A percentile compares a stretch with the other conserved stretches of the same genome.
phyloP scores from a whole-genome alignment of 257 asterid genomes.

The Solanum pimpinellifolium region DNA sequence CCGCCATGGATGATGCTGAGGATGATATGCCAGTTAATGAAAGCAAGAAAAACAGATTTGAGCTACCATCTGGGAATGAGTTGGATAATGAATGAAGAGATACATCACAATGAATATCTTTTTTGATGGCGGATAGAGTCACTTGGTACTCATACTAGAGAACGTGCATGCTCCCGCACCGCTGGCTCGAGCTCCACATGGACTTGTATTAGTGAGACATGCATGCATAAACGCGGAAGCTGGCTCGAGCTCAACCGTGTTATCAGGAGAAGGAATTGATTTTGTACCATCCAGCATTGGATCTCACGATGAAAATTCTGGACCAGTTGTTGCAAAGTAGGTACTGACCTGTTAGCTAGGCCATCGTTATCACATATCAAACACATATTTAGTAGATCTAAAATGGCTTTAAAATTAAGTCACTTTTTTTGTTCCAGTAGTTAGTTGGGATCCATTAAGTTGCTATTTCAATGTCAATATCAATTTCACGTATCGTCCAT shows the following conservation, averaged over 20 bases:
- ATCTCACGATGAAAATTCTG: not conserved
- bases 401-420: not conserved
- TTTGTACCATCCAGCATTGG: not conserved
- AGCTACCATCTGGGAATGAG: constrained; percentile 58
- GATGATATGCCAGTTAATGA: constrained; percentile 3
- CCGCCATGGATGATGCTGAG: constrained; percentile 38
- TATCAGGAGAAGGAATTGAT: not conserved
- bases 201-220: not conserved
- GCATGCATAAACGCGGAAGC: not conserved
- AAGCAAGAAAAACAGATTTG: constrained; percentile 35
- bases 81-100: constrained; percentile 29
- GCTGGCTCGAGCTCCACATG: not conserved
- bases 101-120: not conserved
- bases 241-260: not conserved
- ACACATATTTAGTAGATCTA: not conserved
- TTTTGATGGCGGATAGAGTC: not conserved
- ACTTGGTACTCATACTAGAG: not conserved
- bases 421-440: not conserved
- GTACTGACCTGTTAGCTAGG: not conserved
- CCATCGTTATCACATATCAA: not conserved
- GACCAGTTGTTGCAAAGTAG: not conserved
- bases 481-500: not conserved
- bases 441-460: not conserved
- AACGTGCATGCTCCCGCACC: not conserved
- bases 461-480: not conserved